A percentile compares a stretch with the other conserved stretches of the same genome.
Conservation (phyloP, 2,329 filamentous ascomycete genomes). For the Lecanicillium sp. region DNA sequence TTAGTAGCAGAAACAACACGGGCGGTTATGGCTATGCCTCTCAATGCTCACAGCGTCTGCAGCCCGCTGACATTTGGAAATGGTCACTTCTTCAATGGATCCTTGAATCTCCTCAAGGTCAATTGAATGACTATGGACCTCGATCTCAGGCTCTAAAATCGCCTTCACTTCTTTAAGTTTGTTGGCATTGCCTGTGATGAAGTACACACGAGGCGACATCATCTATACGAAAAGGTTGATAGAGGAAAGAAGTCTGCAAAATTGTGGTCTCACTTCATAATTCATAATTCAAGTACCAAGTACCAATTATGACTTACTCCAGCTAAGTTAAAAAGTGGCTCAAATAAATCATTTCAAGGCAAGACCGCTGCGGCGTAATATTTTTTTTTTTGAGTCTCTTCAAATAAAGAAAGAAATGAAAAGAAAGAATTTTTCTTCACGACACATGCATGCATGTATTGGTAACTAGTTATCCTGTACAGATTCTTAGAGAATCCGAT, state of each 20-base stretch:
- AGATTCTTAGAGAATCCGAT: background rate
- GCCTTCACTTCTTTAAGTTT: slow-evolving; percentile 85
- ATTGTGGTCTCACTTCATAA: too few species aligned
- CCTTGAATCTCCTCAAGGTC: slow-evolving; percentile 90
- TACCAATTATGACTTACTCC: too few species aligned
- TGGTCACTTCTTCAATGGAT: slow-evolving; percentile 81
- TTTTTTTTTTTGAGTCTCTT: too few species aligned
- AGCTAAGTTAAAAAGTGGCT: too few species aligned
- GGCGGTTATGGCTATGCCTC: background rate
- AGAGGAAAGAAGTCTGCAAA: background rate
- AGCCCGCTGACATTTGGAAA: slow-evolving; percentile 77
- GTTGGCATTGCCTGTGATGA: slow-evolving; percentile 94
- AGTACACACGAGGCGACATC: slow-evolving; percentile 54
- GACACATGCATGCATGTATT: too few species aligned
- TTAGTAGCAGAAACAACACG: too few species aligned
- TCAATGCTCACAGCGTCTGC: slow-evolving; percentile 54
- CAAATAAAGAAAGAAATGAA: too few species aligned
- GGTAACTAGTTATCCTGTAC: too few species aligned
- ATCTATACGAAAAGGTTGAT: slow-evolving; percentile 3
- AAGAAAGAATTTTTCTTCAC: too few species aligned
- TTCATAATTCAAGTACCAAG: too few species aligned
- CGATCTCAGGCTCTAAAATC: slow-evolving; percentile 69
- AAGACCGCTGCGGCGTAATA: too few species aligned
- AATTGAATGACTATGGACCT: slow-evolving; percentile 64
- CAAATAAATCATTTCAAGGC: too few species aligned